Base-by-base conservation (phyloP, 495 filamentous ascomycete genomes). In the Acidiella bohemica region DNA sequence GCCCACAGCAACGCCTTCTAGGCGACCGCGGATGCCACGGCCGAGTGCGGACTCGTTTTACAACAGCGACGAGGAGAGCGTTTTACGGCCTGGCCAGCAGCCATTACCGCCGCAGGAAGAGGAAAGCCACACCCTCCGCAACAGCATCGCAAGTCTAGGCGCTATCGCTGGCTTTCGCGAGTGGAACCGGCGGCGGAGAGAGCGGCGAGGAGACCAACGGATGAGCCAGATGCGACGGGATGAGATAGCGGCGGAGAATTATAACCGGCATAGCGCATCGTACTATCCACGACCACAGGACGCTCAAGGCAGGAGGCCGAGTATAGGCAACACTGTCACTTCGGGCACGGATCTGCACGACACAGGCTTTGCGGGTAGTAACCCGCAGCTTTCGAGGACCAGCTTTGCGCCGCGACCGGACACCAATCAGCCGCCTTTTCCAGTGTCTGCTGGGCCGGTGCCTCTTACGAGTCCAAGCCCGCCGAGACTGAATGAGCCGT, bases 141-240 rank as follows among this genome's bases (percentile, higher is more conserved):
- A 85, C 52, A 76, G 76, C 0, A 46, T 90, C 20, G 71, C 78
- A 23, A 75, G 73, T 2, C 61, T 84, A 4, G 85, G 85, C 9
- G 68, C 70, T 6, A 59, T 71, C 64, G 62, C 80, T 54, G 59
- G 83, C 48, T 57, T 72, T 61, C 58, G 76, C 57, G 80, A 76
- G 54, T 66, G 76, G 50, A 75, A 78, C 50, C 75, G 68, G 25
- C 71, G 72, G 32, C 64, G 71, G 9, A 70, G 67, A 46, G 71
- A 73, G 12, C 63, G 67, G 32, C 75, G 72, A 49, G 77, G 83
- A 37, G 67, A 83, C 29, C 70, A 66, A 12, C 67, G 77, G n/a
- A 36, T 81, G 12, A 73, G 76, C 23, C 68, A 72, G 2, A 65
- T 81, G 16, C 71, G 66, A 29, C 59, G 60, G 29, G 65, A 58